These are phyloP conservation scores for Coccomyxa subellipsoidea DNA, from an alignment of 163 green algal genomes.

Conservation along the genomic window DNA sequence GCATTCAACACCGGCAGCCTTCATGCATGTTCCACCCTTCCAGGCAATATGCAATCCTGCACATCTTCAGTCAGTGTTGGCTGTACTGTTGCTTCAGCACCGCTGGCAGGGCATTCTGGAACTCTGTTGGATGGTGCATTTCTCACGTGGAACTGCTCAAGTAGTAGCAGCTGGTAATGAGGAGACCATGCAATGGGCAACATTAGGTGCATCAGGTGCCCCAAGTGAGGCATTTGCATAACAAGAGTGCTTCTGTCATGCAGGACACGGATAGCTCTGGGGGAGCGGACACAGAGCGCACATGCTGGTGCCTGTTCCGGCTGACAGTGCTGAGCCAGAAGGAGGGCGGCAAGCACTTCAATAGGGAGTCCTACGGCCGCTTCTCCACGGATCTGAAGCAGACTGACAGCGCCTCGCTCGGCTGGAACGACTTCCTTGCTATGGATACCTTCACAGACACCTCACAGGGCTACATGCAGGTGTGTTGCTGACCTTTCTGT, in stretches of 20 bases:
- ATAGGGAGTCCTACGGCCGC: constrained; percentile 69
- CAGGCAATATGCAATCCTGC: background rate
- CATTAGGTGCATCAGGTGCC: no score
- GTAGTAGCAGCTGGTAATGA: no score
- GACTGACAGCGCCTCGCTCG: constrained; percentile 65
- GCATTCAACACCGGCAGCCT: background rate
- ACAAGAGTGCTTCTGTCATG: no score
- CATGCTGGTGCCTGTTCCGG: constrained; percentile 74
- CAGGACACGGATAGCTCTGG: constrained; percentile 49
- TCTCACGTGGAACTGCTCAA: no score
- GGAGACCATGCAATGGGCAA: no score
- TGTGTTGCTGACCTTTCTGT: background rate
- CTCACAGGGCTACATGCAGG: constrained; percentile 42
- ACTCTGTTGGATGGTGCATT: no score
- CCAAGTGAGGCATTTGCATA: no score
- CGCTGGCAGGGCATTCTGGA: no score
- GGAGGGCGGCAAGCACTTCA: constrained; percentile 37
- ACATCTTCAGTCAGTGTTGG: no score
- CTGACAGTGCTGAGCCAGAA: constrained; percentile 54
- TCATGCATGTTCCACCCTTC: background rate
- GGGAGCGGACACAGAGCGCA: constrained; percentile 37
- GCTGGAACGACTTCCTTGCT: constrained; percentile 75
- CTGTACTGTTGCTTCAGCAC: no score
- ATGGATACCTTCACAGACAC: constrained; percentile 55
- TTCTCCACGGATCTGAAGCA: constrained; percentile 57